These are phyloP conservation scores for Scheffersomyces amazonensis DNA, from an alignment of 805 yeast species.

Conservation along the genomic window DNA sequence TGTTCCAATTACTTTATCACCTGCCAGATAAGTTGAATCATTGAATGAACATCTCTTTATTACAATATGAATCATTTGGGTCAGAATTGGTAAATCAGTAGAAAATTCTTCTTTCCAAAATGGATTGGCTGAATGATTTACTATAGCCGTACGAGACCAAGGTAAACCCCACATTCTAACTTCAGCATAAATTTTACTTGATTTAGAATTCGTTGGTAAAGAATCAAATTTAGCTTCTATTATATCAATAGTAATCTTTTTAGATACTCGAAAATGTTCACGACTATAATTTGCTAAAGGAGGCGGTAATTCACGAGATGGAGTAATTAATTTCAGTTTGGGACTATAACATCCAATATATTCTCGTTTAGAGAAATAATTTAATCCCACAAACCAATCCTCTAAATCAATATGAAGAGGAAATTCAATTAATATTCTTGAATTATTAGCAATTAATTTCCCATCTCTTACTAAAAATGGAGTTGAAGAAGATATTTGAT, in stretches of 20 bases:
- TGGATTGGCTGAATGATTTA: conserved; percentile 48
- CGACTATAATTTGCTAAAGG: conserved; percentile 15
- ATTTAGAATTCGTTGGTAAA: conserved; percentile 2
- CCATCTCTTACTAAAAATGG: conserved; percentile 34
- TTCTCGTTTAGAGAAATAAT: conserved; percentile 61
- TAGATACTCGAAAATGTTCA: conserved; percentile 51
- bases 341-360: conserved; percentile 31
- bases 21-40: conserved; percentile 19
- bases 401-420: conserved; percentile 69
- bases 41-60: conserved; percentile 34
- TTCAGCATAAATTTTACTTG: conserved; percentile 58
- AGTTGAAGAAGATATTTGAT: conserved; percentile 28
- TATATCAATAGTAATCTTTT: conserved; percentile 53
- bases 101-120: conserved; percentile 83
- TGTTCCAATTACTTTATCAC: conserved; percentile 49
- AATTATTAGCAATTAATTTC: conserved; percentile 26
- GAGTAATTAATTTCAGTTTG: neutral
- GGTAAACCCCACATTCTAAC: conserved; percentile 67
- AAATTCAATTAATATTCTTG: conserved; percentile 55
- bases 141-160: conserved; percentile 76
- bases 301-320: conserved; percentile 3
- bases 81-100: conserved; percentile 56
- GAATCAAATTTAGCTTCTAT: conserved; percentile 60
- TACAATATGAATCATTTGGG: conserved; percentile 49
- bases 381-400: conserved; percentile 72